Percentiles rank a stretch among this genome's conserved stretches.
Evolutionary conservation across 2,329 filamentous ascomycete species (phyloP).

Genomic region (Clonostachys sp.): DNA sequence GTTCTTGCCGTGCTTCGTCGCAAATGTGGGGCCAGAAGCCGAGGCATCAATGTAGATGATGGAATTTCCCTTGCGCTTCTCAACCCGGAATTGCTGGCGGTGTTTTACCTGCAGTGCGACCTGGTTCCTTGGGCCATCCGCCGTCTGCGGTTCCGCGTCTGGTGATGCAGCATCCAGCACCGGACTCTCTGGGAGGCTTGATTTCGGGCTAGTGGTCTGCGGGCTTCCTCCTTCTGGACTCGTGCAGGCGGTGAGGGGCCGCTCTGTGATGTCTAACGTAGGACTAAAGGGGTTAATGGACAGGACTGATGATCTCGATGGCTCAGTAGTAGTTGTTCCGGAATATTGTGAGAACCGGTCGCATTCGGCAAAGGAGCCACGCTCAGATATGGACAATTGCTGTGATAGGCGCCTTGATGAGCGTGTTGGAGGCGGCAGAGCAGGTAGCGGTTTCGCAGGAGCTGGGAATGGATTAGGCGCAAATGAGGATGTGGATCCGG

Average conservation of each 20-base stretch:
- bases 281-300: not conserved
- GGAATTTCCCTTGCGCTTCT: conserved; percentile 15
- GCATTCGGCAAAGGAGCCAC: conserved; percentile 1
- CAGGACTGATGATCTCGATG: conserved; percentile 1
- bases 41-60: conserved; percentile 30
- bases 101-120: conserved; percentile 8
- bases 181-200: too few species aligned
- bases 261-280: not conserved
- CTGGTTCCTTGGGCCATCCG: not conserved
- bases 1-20: conserved; percentile 47
- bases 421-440: not conserved
- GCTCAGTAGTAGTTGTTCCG: not conserved
- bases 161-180: too few species aligned
- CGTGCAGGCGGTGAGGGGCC: not conserved
- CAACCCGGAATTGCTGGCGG: conserved; percentile 14
- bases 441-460: conserved; percentile 3
- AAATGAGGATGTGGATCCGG: not conserved
- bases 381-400: conserved; percentile 1
- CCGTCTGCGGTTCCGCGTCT: not conserved
- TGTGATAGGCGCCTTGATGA: conserved; percentile 1
- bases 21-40: conserved; percentile 20
- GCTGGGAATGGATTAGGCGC: conserved; percentile 2
- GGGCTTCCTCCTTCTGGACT: not conserved
- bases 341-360: conserved; percentile 5
- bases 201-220: not conserved